A percentile compares a stretch with the other conserved stretches of the same genome.
Conservation (phyloP, 352 stramenopile genomes). For the Phytophthora uliginosa region DNA sequence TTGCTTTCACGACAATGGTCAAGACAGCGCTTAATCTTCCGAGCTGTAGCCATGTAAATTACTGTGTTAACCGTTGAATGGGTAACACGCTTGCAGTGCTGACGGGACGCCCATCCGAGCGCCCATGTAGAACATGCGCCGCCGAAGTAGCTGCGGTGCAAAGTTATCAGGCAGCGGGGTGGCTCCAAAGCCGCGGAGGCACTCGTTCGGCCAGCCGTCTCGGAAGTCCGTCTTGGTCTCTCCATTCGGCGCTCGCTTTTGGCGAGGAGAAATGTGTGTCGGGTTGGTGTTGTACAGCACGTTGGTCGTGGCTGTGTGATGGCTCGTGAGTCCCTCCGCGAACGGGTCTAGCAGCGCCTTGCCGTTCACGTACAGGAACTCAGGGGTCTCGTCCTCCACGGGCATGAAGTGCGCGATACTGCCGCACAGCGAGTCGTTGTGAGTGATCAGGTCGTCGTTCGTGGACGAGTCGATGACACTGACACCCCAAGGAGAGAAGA, state of each 20-base stretch:
- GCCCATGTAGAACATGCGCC: conserved; percentile 55
- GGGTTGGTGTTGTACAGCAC: conserved; percentile 64
- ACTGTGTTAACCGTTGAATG: conserved; percentile 31
- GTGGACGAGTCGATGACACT: conserved; percentile 46
- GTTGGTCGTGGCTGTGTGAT: conserved; percentile 38
- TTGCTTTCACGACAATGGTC: no score
- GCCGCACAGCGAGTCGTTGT: conserved; percentile 51
- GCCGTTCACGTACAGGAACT: conserved; percentile 71
- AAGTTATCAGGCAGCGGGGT: conserved; percentile 51
- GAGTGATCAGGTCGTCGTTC: conserved; percentile 45
- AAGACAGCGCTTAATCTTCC: no score
- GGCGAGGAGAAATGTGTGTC: conserved; percentile 47
- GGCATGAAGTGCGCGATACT: conserved; percentile 53
- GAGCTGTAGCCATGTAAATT: neutral
- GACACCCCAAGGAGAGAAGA: conserved; percentile 61
- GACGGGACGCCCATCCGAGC: conserved; percentile 34
- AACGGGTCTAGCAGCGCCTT: conserved; percentile 52
- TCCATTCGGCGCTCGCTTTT: conserved; percentile 31
- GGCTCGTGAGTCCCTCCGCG: conserved; percentile 26
- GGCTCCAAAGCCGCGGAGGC: conserved; percentile 55
- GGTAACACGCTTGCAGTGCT: conserved; percentile 41
- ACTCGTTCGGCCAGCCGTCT: conserved; percentile 48
- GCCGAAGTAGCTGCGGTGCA: conserved; percentile 39
- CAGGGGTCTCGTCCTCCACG: conserved; percentile 33
- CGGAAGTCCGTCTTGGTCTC: conserved; percentile 30